Conservation (phyloP, 495 filamentous ascomycete species). For the Penicillium soppii region DNA sequence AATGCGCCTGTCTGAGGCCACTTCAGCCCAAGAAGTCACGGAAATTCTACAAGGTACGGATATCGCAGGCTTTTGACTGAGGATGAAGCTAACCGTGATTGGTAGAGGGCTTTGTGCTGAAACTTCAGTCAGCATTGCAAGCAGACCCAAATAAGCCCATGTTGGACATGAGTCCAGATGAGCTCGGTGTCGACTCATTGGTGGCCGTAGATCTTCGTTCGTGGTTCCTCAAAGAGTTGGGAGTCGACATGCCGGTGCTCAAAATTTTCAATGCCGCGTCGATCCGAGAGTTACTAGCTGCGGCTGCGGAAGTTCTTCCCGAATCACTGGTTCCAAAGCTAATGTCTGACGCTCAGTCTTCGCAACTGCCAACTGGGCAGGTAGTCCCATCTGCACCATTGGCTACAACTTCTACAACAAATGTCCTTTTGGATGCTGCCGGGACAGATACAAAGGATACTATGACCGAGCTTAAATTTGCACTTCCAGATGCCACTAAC, state of each 20-base stretch:
- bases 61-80: not conserved
- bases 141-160: constrained; percentile 5
- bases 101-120: constrained; percentile 7
- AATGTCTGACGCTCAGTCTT: too few relatives aligned
- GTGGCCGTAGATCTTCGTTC: constrained; percentile 58
- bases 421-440: not conserved
- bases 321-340: constrained; percentile 13
- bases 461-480: constrained; percentile 2
- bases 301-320: constrained; percentile 8
- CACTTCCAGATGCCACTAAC: not conserved
- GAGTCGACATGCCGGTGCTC: constrained; percentile 43
- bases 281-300: constrained; percentile 15
- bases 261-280: constrained; percentile 41
- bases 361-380: too few relatives aligned
- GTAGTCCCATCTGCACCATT: too few relatives aligned
- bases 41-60: constrained; percentile 15
- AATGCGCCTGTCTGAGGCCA: constrained; percentile 18
- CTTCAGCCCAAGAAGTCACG: constrained; percentile 12
- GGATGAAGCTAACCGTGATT: not conserved
- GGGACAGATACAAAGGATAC: not conserved
- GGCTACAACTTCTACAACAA: not conserved
- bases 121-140: constrained; percentile 9
- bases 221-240: constrained; percentile 50
- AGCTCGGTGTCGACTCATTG: constrained; percentile 51
- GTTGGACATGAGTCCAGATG: constrained; percentile 11